Conservation (phyloP, 1,284 basidiomycete species). For the Gastroboletus turbinatus region DNA sequence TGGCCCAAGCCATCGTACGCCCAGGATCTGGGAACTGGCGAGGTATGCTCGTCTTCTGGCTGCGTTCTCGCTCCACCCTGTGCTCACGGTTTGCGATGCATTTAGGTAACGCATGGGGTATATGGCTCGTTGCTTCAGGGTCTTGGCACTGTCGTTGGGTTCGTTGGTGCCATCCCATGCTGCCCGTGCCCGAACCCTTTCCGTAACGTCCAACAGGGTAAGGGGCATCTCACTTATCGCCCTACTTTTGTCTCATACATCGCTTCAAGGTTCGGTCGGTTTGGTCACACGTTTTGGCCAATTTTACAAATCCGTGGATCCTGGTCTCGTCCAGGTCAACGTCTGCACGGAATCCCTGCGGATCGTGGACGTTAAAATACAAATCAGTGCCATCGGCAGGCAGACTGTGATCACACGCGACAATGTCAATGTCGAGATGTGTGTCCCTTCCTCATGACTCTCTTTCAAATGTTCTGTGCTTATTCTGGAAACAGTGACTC, state of each 20-base stretch:
- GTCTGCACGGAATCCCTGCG: constrained; percentile 87
- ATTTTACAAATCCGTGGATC: constrained; percentile 94
- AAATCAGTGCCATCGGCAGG: constrained; percentile 83
- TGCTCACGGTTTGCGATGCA: constrained; percentile 6
- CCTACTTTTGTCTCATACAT: constrained; percentile 11
- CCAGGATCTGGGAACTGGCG: constrained; percentile 77
- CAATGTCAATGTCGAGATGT: constrained; percentile 88
- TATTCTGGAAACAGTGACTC: constrained; percentile 59
- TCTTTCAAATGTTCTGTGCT: constrained; percentile 6
- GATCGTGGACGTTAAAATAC: constrained; percentile 92
- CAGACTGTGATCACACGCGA: constrained; percentile 87
- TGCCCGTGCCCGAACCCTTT: constrained; percentile 81
- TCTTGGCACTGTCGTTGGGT: constrained; percentile 58
- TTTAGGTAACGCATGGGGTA: constrained; percentile 73
- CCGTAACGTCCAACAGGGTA: constrained; percentile 79
- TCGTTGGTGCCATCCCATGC: constrained; percentile 82
- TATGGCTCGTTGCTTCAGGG: constrained; percentile 82
- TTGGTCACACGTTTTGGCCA: constrained; percentile 90
- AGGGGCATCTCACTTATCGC: constrained; percentile 4
- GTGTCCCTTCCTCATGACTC: constrained; percentile 17
- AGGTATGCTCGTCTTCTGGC: constrained; percentile 37
- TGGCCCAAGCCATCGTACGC: constrained; percentile 75
- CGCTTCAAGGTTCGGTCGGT: constrained; percentile 73
- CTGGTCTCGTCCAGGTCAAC: constrained; percentile 89
- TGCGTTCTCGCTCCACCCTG: neutral